Base-by-base conservation (phyloP, 441 rosid species). In the Syzygium syzygioides region DNA sequence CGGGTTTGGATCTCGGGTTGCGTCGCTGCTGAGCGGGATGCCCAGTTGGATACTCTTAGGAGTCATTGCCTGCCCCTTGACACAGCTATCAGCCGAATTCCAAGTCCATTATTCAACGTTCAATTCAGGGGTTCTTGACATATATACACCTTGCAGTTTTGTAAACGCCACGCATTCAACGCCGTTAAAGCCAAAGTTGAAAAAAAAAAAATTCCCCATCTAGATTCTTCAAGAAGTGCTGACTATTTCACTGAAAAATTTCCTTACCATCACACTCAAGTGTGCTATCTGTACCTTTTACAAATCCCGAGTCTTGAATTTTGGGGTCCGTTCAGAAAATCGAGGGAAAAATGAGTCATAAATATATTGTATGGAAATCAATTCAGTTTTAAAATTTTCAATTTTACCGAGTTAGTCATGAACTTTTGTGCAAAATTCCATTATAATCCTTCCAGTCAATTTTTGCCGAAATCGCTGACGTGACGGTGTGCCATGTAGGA, bases 371-470 rank as follows among this genome's bases (percentile, higher is more conserved):
- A 45, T 9, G 2, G 48, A 45, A 1, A 8, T 45, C 9, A 6
- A 45, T 30, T 64, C 1, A 2, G 4, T 30, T 30, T 7, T 30
- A 18, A 64, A 64, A 6, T 30, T n/a, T 17, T 0, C 0, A 30
- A 64, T 62, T 30, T 64, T 64, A 2, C 9, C 3, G 7, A 0
- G 15, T 30, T 64, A 30, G 6, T 30, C 2, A 4, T 30, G 1
- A 30, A 3, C 0, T 30, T 64, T 7, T 30, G 20, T 4, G 4
- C 0, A 2, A 0, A 60, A 60, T 60, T 60, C 4, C 1, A 60
- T 13, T 3, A 60, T 60, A 60, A 1, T 60, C 9, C 0, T 60
- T 60, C n/a, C 0, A 0, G 0, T 4, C 0, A 53, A 53, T 53
- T 53, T 53, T 14, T 4, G 5, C 17, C 17, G 15, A 55, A 55